These are phyloP conservation scores for Nepenthes gracilis DNA, from an alignment of 148 eudicot species.

Conservation along the genomic window DNA sequence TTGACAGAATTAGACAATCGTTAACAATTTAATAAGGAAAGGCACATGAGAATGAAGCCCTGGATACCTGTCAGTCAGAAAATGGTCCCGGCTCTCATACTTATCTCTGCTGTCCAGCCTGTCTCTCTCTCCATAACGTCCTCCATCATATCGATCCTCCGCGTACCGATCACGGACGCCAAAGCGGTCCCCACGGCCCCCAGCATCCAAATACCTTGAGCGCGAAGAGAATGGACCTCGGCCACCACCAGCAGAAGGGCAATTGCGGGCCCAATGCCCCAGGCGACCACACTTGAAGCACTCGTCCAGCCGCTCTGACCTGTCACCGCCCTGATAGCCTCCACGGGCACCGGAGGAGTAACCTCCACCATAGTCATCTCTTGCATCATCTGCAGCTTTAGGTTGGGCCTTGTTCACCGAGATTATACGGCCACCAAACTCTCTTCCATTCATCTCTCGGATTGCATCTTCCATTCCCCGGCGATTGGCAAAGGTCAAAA, in stretches of 20 bases:
- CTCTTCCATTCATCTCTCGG: conserved; percentile 57
- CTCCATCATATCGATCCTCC: conserved; percentile 41
- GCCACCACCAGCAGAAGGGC: conserved; percentile 52
- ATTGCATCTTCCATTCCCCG: conserved; percentile 68
- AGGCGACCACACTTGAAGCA: conserved; percentile 65
- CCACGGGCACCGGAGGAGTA: conserved; percentile 43
- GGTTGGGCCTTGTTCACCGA: conserved; percentile 55
- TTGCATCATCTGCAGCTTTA: conserved; percentile 32
- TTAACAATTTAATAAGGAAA: neutral
- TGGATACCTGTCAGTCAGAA: conserved; percentile 25
- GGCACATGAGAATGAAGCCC: neutral
- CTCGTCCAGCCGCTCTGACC: conserved; percentile 34
- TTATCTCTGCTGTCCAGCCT: conserved; percentile 32
- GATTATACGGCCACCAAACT: conserved; percentile 34
- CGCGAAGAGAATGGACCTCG: conserved; percentile 28
- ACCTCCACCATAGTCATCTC: conserved; percentile 36
- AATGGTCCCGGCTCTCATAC: conserved; percentile 29
- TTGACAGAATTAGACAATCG: too few species aligned
- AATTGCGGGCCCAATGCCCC: conserved; percentile 68
- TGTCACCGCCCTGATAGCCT: conserved; percentile 39
- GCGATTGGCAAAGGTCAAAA: conserved; percentile 52
- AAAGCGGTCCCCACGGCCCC: conserved; percentile 37
- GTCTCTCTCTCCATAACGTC: conserved; percentile 31
- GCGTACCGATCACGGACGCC: conserved; percentile 31
- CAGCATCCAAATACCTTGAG: conserved; percentile 26